Conservation (phyloP, 2,329 filamentous ascomycete species). For the Fusarium verrucosum region DNA sequence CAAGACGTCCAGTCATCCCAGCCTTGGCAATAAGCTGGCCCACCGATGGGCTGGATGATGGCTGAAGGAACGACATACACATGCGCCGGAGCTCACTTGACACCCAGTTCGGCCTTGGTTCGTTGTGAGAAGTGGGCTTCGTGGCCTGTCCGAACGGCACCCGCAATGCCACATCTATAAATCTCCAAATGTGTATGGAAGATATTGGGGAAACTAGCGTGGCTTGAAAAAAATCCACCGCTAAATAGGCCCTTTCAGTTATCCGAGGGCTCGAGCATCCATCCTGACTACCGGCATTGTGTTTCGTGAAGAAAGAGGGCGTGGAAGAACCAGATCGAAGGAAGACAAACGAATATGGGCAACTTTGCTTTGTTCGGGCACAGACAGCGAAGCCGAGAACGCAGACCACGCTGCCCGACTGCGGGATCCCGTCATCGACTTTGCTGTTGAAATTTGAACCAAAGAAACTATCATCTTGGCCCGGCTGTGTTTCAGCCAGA, state of each 20-base stretch:
- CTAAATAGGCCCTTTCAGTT: constrained; percentile 7
- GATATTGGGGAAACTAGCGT: constrained; percentile 23
- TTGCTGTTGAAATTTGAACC: constrained; percentile 3
- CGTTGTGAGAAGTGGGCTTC: constrained; percentile 25
- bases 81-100: constrained; percentile 48
- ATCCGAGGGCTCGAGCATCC: neutral
- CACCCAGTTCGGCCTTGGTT: constrained; percentile 39
- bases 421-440: constrained; percentile 13
- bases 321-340: constrained; percentile 7
- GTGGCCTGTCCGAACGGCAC: constrained; percentile 35
- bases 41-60: constrained; percentile 32
- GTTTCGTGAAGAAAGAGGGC: neutral
- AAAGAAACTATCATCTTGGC: constrained; percentile 9
- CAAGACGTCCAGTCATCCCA: constrained; percentile 10
- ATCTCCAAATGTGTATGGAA: constrained; percentile 35
- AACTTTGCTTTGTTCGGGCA: constrained; percentile 36
- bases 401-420: constrained; percentile 5
- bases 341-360: neutral
- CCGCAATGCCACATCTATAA: constrained; percentile 42
- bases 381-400: constrained; percentile 13
- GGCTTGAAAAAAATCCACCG: constrained; percentile 14
- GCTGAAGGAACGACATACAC: constrained; percentile 43
- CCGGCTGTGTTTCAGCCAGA: constrained; percentile 13
- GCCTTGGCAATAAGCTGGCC: constrained; percentile 22
- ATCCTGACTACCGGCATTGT: too few relatives aligned